phyloP scores from a whole-genome alignment of 78 protist species.

The Dictyostelium discoideum region DNA sequence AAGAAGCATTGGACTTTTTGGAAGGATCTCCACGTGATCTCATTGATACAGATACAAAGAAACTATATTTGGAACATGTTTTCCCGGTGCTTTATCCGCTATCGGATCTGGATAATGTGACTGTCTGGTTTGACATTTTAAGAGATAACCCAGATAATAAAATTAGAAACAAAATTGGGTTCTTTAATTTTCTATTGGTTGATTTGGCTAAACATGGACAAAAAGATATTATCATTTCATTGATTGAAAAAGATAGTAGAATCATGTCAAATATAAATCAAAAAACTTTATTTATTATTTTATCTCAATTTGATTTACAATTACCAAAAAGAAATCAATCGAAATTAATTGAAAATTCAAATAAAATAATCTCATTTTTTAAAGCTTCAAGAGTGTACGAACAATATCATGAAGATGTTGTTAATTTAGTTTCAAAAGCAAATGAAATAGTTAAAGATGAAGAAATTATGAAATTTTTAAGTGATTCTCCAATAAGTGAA shows the following conservation, averaged over 20 bases:
- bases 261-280: neutral
- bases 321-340: too few relatives aligned
- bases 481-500: too few relatives aligned
- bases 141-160: neutral
- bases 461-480: neutral
- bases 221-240: neutral
- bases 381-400: neutral
- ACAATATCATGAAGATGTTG: neutral
- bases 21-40: neutral
- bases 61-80: neutral
- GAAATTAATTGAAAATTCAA: neutral
- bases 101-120: neutral
- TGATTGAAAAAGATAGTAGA: neutral
- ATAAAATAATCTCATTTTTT: neutral
- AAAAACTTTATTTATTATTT: neutral
- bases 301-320: neutral
- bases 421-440: neutral
- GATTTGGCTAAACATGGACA: neutral
- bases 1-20: neutral
- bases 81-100: neutral
- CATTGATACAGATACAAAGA: neutral
- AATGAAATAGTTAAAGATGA: neutral
- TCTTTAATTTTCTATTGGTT: neutral
- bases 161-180: neutral
- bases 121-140: neutral